Conservation (phyloP, 1,284 basidiomycete species). For the Cryptococcus sp. region DNA sequence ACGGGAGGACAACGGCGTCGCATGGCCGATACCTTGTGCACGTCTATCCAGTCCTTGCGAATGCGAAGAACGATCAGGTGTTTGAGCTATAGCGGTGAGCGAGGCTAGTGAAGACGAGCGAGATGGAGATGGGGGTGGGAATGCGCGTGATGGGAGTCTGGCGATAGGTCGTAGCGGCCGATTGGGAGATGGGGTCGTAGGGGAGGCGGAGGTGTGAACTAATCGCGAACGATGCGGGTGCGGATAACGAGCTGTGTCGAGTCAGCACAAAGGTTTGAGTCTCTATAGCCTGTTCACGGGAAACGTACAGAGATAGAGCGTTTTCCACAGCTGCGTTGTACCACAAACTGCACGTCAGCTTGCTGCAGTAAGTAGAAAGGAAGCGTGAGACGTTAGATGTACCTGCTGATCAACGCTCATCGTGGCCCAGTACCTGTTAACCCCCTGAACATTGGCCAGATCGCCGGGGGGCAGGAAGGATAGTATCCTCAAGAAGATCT, state of each 20-base stretch:
- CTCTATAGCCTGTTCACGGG: no score
- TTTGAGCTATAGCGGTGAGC: conserved; percentile 2
- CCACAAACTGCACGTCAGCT: conserved; percentile 5
- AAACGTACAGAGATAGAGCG: conserved; percentile 43
- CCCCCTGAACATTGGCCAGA: conserved; percentile 44
- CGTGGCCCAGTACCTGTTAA: conserved; percentile 45
- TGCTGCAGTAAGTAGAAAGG: conserved; percentile 1
- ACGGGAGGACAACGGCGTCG: conserved; percentile 8
- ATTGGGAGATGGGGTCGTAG: neutral
- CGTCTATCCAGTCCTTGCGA: neutral
- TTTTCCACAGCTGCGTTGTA: conserved; percentile 44
- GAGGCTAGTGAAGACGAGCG: conserved; percentile 28
- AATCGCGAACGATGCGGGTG: conserved; percentile 50
- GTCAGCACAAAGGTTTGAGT: neutral
- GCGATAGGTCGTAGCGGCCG: conserved; percentile 39
- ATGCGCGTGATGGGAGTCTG: conserved; percentile 46
- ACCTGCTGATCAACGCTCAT: conserved; percentile 50
- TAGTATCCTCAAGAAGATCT: conserved; percentile 52
- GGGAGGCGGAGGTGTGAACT: conserved; percentile 22
- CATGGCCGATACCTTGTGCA: conserved; percentile 9
- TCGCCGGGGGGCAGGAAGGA: conserved; percentile 42
- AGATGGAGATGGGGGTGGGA: conserved; percentile 48
- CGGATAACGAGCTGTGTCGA: conserved; percentile 38
- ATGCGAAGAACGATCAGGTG: neutral
- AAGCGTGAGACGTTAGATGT: conserved; percentile 23